Percentiles rank a stretch among this genome's conserved stretches.
Evolutionary conservation across 2,329 filamentous ascomycete genomes (phyloP).

Genomic region (Cladosporium sp.): DNA sequence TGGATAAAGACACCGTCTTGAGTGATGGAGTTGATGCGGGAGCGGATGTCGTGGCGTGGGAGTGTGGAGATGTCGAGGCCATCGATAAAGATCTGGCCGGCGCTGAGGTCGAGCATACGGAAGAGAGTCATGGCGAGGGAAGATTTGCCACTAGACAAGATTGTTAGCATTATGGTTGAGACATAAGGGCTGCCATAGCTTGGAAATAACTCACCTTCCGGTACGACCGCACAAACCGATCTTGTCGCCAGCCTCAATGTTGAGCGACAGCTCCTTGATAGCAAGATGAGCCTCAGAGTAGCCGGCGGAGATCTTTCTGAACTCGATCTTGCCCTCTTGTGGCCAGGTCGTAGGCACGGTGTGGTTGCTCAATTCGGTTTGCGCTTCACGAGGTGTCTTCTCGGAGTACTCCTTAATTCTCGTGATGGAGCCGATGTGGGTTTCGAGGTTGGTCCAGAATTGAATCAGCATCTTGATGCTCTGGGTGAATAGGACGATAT

Average conservation of each 20-base stretch:
- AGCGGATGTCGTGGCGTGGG: conserved; percentile 43
- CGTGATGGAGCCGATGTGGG: conserved; percentile 53
- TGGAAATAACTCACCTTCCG: conserved; percentile 36
- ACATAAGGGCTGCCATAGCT: neutral
- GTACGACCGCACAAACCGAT: conserved; percentile 53
- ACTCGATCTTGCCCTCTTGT: conserved; percentile 8
- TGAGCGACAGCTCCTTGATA: conserved; percentile 44
- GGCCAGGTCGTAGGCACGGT: neutral
- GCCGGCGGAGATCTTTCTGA: conserved; percentile 8
- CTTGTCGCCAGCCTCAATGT: conserved; percentile 46
- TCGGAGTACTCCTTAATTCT: conserved; percentile 52
- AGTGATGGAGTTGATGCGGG: conserved; percentile 44
- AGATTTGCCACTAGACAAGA: conserved; percentile 44
- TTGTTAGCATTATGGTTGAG: conserved; percentile 19
- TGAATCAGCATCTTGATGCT: conserved; percentile 48
- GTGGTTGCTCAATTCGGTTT: neutral
- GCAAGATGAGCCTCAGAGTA: conserved; percentile 29
- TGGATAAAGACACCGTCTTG: conserved; percentile 51
- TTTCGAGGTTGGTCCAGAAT: conserved; percentile 56
- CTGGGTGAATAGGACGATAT: conserved; percentile 51
- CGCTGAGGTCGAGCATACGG: conserved; percentile 44
- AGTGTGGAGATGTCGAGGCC: conserved; percentile 44
- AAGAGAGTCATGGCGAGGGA: conserved; percentile 48
- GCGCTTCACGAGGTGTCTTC: conserved; percentile 39
- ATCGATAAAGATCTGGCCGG: conserved; percentile 46